A percentile compares a stretch with the other conserved stretches of the same genome.
phyloP scores from a whole-genome alignment of 2,329 filamentous ascomycete genomes.

The Fusarium aywerte region DNA sequence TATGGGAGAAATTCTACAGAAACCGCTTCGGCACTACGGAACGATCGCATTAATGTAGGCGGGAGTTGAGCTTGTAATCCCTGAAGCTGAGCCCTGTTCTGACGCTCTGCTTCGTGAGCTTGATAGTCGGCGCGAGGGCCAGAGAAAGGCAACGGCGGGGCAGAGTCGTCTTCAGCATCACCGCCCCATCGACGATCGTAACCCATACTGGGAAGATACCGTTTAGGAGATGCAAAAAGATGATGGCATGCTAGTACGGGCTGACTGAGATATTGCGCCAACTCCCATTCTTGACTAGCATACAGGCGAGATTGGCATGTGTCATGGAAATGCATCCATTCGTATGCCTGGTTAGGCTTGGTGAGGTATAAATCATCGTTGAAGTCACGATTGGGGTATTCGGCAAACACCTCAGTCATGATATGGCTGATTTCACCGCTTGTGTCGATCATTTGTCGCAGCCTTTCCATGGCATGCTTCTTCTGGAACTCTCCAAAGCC shows the following conservation, averaged over 20 bases:
- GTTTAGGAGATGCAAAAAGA: constrained; percentile 81
- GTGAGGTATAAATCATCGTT: constrained; percentile 92
- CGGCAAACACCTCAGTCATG: constrained; percentile 83
- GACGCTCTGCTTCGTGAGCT: constrained; percentile 82
- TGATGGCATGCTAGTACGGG: constrained; percentile 90
- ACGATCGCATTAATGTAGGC: constrained; percentile 77
- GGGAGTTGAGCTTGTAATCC: constrained; percentile 78
- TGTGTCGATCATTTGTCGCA: constrained; percentile 81
- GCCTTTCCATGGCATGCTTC: constrained; percentile 75
- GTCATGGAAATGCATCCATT: constrained; percentile 97
- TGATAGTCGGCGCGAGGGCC: constrained; percentile 84
- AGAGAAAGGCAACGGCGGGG: constrained; percentile 76
- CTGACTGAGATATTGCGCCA: constrained; percentile 86
- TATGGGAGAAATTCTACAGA: constrained; percentile 87
- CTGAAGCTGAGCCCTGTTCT: constrained; percentile 78
- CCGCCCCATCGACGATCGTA: constrained; percentile 59
- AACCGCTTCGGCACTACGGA: constrained; percentile 81
- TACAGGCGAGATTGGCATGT: constrained; percentile 81
- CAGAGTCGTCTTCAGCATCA: constrained; percentile 58
- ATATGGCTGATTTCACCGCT: constrained; percentile 83
- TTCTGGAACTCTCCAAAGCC: constrained; percentile 79
- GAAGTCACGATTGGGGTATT: constrained; percentile 87
- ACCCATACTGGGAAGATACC: constrained; percentile 54
- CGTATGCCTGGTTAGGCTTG: constrained; percentile 88
- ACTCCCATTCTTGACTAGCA: constrained; percentile 90